Base-by-base conservation (phyloP, 306 rosid genomes). In the Ochetophila trinervis region DNA sequence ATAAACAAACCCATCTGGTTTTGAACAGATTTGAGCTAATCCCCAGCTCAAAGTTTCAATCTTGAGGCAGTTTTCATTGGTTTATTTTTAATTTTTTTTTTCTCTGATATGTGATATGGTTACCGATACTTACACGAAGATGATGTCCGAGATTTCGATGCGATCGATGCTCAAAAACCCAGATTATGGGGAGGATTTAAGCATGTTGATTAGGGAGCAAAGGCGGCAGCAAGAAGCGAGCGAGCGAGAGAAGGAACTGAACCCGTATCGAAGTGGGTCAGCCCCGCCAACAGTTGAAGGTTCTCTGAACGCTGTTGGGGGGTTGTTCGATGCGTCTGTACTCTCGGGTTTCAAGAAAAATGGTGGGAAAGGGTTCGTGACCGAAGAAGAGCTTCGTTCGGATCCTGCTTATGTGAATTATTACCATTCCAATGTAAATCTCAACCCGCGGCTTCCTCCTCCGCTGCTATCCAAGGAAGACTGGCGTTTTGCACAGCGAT, bases 231-330 rank as follows among this genome's bases (percentile, higher is more conserved):
- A 72, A 14, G 94, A 84, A 45, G 56, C 51, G 62, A 76, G 64
- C 63, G 91, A 84, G 8, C 68, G 84, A 22, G 94, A 85, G 74
- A 78, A 83, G 67, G 97, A 91, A 19, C 85, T 88, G 16, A 84
- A 71, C 51, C 74, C 73, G 77, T 76, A 85, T 62, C 70, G 98
- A 40, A 89, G 98, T 75, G 98, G 98, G 66, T 91, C 98, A 30
- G 96, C 98, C 10, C 98, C 98, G 1, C 98, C 96, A 3, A 89
- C 96, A 5, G 90, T 91, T 2, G 98, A 91, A 22, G 95, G 96
- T 5, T 91, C 98, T 7, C 53, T 89, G 12, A 67, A 69, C 55
- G 90, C 98, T 2, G 80, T 86, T 16, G 93, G 86, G 6, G 88
- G 91, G 13, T 51, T 88, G 62, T 79, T 75, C 6, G 85, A 83